phyloP scores from a whole-genome alignment of 176 grass and related monocot species.

The Raddia guianensis region DNA sequence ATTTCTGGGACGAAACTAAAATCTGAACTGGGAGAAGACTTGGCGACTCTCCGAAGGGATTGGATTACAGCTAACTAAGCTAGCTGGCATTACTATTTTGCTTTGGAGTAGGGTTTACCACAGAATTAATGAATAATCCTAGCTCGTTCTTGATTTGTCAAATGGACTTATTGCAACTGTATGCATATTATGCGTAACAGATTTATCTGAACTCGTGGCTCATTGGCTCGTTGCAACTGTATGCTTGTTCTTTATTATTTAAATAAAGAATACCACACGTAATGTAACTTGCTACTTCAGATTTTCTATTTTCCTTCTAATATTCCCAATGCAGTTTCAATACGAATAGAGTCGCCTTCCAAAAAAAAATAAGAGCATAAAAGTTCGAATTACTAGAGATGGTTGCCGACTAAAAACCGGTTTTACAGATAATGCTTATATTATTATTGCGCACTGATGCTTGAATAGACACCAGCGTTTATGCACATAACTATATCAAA shows the following conservation, averaged over 20 bases:
- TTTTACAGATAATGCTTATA: too few relatives aligned
- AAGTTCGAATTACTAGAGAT: too few relatives aligned
- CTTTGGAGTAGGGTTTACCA: constrained; percentile 4
- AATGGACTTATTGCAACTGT: not conserved
- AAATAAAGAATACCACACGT: not conserved
- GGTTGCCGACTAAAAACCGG: too few relatives aligned
- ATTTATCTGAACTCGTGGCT: not conserved
- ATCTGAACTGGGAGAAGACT: constrained; percentile 20
- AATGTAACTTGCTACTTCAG: not conserved
- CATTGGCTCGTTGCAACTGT: too few relatives aligned
- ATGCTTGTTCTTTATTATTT: too few relatives aligned
- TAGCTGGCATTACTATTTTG: not conserved
- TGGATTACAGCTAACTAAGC: constrained; percentile 24
- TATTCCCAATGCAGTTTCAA: not conserved
- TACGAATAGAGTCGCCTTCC: not conserved
- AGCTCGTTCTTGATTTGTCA: not conserved
- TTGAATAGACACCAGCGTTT: too few relatives aligned
- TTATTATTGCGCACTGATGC: too few relatives aligned
- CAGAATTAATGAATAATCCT: not conserved
- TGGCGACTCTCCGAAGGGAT: constrained; percentile 23
- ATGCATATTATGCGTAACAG: not conserved
- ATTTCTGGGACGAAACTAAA: not conserved
- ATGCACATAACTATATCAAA: too few relatives aligned
- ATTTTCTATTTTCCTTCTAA: not conserved
- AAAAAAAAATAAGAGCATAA: too few relatives aligned